Base-by-base conservation (phyloP, 257 asterid species). In the Solanum chmielewskii region DNA sequence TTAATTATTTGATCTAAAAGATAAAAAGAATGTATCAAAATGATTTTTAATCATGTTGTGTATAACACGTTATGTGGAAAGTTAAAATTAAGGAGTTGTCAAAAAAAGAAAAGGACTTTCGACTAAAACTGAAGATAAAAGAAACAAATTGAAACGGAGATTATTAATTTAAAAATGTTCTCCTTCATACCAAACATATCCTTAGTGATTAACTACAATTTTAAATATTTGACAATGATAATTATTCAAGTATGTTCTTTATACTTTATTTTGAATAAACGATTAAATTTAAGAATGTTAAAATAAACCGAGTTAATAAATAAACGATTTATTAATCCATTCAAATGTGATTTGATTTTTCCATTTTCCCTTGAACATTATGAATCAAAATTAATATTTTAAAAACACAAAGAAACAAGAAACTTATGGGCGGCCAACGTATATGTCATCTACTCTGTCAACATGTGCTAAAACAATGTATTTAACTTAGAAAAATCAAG, bases 401-500 rank as follows among this genome's bases (percentile, higher is more conserved):
- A 15, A 70, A 70, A 33, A 18, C 41, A 18, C 12, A 33, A 33
- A 70, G 20, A 23, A 76, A 76, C 20, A 76, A 23, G 23, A 77
- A 77, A 77, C 39, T 25, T 77, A 25, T 44, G 83, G 62, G 23
- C 62, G n/a, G 83, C n/a, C 83, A 77, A 75, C 31, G 52, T n/a
- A 42, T n/a, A 77, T 77, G n/a, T 77, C 60, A 60, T 77, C 62
- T 62, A 42, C 83, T 76, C 59, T 76, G n/a, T 76, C 23, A 42
- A 1, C 83, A 77, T 2, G 83, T 77, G n/a, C n/a, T 42, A 11
- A 10, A 23, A 13, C 59, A 23, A n/a, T n/a, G 35, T 4, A 12
- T 76, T 76, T 27, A 42, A 42, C 83, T 76, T n/a, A 42, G 39
- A 77, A 42, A 77, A 77, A 7, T 10, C 5, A 42, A 15, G 15